Conservation (phyloP, 306 rosid species). For the Geum urbanum region DNA sequence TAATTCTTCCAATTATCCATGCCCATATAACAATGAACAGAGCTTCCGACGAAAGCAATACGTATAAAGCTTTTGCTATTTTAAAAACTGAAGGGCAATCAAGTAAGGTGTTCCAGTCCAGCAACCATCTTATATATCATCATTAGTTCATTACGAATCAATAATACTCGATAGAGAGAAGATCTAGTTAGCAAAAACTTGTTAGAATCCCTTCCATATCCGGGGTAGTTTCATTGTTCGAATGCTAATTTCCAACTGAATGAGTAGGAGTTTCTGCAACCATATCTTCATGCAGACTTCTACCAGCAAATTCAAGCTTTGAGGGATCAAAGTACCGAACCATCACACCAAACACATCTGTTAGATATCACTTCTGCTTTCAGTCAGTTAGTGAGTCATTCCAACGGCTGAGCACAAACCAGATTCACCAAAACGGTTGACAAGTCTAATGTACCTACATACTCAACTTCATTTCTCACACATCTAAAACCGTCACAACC, state of each 20-base stretch:
- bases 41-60: too few relatives aligned
- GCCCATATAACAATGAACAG: too few relatives aligned
- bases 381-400: conserved; percentile 40
- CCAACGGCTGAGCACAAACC: conserved; percentile 88
- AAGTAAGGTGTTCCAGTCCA: too few relatives aligned
- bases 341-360: conserved; percentile 29
- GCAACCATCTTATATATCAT: too few relatives aligned
- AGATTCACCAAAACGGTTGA: conserved; percentile 38
- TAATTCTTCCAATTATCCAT: too few relatives aligned
- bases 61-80: too few relatives aligned
- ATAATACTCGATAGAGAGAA: neutral
- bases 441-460: conserved; percentile 45
- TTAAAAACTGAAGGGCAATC: too few relatives aligned
- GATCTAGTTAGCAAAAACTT: neutral
- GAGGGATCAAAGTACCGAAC: conserved; percentile 44
- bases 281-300: conserved; percentile 32
- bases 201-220: neutral
- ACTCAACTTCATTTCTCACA: conserved; percentile 68
- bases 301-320: conserved; percentile 63
- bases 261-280: conserved; percentile 11
- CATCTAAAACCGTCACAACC: conserved; percentile 47
- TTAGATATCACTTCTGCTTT: conserved; percentile 41
- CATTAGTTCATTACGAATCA: too few relatives aligned
- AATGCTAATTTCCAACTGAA: conserved; percentile 11
- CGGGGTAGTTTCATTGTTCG: neutral